Percentiles rank a stretch among this genome's conserved stretches.
Conservation (phyloP, 768 basidiomycete genomes). For the Lactarius pseudohatsudake region DNA sequence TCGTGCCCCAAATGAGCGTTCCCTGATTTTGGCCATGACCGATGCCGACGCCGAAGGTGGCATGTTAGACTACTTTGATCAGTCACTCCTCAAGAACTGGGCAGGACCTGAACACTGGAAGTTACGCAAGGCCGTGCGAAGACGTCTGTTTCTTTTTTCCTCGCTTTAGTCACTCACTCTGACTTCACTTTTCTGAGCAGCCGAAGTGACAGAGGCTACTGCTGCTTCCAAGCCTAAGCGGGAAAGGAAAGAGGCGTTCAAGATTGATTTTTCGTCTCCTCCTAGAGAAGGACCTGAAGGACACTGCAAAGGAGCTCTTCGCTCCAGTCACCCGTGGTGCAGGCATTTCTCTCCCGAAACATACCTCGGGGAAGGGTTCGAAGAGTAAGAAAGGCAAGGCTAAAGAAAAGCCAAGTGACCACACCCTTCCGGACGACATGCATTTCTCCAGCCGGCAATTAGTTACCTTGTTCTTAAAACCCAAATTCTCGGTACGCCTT, state of each 20-base stretch:
- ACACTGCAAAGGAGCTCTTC: constrained; percentile 70
- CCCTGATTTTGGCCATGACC: constrained; percentile 85
- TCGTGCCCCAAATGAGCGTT: constrained; percentile 68
- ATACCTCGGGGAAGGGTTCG: constrained; percentile 33
- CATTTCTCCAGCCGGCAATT: constrained; percentile 92
- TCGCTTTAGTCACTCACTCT: neutral
- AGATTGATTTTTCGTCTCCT: constrained; percentile 73
- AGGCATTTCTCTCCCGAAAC: constrained; percentile 59
- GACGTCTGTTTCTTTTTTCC: constrained; percentile 47
- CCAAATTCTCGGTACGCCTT: constrained; percentile 81
- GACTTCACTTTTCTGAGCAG: constrained; percentile 34
- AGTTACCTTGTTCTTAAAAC: constrained; percentile 92
- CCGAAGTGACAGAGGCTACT: constrained; percentile 51
- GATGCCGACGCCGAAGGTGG: constrained; percentile 60
- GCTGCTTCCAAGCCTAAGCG: constrained; percentile 51
- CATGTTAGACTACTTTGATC: constrained; percentile 89
- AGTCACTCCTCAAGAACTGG: constrained; percentile 88
- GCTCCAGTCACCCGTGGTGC: constrained; percentile 70
- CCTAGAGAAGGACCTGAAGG: constrained; percentile 58
- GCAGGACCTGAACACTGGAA: constrained; percentile 99
- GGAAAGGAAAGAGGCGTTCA: constrained; percentile 79
- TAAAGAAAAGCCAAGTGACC: constrained; percentile 67
- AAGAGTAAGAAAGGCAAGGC: constrained; percentile 49
- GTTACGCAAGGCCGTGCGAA: constrained; percentile 73
- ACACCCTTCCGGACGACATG: constrained; percentile 93